Percentiles rank a stretch among this genome's conserved stretches.
Conservation (phyloP, 805 yeast genomes). For the Brettanomyces sp. region DNA sequence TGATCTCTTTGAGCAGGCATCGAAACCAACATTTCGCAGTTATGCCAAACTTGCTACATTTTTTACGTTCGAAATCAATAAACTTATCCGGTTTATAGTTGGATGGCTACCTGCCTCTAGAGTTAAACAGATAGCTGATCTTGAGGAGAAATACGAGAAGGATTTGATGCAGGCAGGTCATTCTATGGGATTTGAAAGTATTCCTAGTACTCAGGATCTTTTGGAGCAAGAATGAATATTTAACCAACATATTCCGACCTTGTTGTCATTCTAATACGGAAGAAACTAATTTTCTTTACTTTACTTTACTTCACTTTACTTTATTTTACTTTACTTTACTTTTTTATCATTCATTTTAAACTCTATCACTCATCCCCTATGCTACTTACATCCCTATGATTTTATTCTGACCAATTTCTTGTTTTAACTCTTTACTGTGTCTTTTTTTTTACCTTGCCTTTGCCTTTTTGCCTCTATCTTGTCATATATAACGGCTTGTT, state of each 20-base stretch:
- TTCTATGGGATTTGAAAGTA: slow-evolving; percentile 32
- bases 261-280: no score
- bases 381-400: no score
- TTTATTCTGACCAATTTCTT: no score
- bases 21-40: not conserved
- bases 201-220: slow-evolving; percentile 19
- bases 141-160: slow-evolving; percentile 37
- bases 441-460: no score
- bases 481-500: not conserved
- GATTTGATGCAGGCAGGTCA: slow-evolving; percentile 33
- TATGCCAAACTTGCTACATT: slow-evolving; percentile 18
- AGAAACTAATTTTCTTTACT: no score
- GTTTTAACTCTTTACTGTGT: no score
- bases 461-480: not conserved
- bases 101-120: slow-evolving; percentile 1
- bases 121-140: slow-evolving; percentile 24
- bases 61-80: slow-evolving; percentile 14
- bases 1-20: slow-evolving; percentile 1
- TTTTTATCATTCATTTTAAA: not conserved
- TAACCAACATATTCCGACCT: not conserved
- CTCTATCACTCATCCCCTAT: not conserved
- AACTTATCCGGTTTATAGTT: slow-evolving; percentile 4
- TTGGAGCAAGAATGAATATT: not conserved
- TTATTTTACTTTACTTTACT: not conserved
- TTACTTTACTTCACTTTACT: no score